A percentile compares a stretch with the other conserved stretches of the same genome.
These are phyloP conservation scores for Cutaneotrichosporon cavernicola DNA, from an alignment of 1,284 basidiomycete species.

Conservation along the genomic window DNA sequence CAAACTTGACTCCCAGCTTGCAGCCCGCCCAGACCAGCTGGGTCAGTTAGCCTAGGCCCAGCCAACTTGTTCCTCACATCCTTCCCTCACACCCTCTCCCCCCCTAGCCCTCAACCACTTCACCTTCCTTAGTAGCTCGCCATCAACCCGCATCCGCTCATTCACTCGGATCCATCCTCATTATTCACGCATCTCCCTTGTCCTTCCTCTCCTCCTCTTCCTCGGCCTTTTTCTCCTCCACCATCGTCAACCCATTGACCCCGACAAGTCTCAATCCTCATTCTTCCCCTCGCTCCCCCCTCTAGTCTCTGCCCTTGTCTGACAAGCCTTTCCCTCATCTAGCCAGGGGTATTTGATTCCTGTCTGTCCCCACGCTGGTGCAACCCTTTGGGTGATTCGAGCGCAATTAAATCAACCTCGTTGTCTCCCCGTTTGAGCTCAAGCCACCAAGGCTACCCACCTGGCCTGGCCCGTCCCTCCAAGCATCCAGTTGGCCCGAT, in stretches of 20 bases:
- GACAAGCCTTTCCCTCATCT: conserved; percentile 1
- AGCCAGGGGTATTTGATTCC: neutral
- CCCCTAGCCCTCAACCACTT: neutral
- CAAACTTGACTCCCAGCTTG: too few relatives aligned
- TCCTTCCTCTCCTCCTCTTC: conserved; percentile 2
- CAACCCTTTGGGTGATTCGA: neutral
- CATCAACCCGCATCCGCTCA: conserved; percentile 4
- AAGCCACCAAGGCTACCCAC: conserved; percentile 4
- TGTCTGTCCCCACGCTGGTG: neutral
- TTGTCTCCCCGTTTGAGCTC: conserved; percentile 7
- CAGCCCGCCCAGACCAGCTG: neutral
- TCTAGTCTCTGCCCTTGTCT: neutral
- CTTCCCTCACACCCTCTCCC: neutral
- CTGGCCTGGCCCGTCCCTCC: neutral
- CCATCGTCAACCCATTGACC: neutral
- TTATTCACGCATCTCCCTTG: neutral
- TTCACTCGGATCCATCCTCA: neutral
- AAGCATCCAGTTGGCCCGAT: neutral
- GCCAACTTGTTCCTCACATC: neutral
- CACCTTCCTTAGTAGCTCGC: neutral
- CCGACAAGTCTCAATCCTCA: conserved; percentile 1
- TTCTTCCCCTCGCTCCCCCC: neutral
- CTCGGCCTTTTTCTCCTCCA: neutral
- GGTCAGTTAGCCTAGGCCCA: neutral
- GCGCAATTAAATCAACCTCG: conserved; percentile 11